Conservation (phyloP, 2,329 filamentous ascomycete genomes). For the Cytospora piceicola region DNA sequence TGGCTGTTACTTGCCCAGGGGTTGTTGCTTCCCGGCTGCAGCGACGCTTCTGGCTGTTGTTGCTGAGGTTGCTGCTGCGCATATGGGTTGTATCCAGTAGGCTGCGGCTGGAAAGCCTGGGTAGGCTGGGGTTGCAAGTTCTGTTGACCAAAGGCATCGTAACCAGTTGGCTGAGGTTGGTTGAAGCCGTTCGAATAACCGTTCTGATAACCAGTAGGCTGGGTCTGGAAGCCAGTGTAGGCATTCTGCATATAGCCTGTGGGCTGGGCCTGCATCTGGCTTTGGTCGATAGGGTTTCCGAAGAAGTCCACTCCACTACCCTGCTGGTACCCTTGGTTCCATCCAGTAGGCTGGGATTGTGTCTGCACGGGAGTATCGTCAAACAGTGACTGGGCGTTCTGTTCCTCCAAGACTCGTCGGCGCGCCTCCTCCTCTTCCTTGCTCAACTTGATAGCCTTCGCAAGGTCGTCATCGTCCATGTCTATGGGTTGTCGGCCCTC, state of each 20-base stretch:
- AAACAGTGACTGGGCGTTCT: constrained; percentile 85
- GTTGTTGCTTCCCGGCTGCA: constrained; percentile 87
- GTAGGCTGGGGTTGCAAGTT: constrained; percentile 46
- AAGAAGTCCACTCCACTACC: constrained; percentile 96
- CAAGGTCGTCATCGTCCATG: constrained; percentile 81
- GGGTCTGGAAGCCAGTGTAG: constrained; percentile 57
- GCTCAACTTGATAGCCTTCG: constrained; percentile 93
- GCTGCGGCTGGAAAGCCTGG: constrained; percentile 52
- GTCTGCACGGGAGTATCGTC: constrained; percentile 72
- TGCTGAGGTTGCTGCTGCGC: constrained; percentile 50
- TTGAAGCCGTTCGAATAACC: constrained; percentile 72
- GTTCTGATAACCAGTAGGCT: constrained; percentile 59
- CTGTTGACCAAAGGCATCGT: constrained; percentile 70
- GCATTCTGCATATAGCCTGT: constrained; percentile 70
- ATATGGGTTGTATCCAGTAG: constrained; percentile 60
- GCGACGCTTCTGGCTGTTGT: constrained; percentile 61
- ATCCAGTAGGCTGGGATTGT: constrained; percentile 81
- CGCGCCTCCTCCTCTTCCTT: constrained; percentile 92
- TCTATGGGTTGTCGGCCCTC: constrained; percentile 60
- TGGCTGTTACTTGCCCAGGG: constrained; percentile 76
- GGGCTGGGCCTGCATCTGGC: constrained; percentile 74
- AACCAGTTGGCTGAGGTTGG: constrained; percentile 67
- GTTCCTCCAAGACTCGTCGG: constrained; percentile 82
- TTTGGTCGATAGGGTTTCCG: constrained; percentile 86
- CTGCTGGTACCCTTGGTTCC: constrained; percentile 97